Evolutionary conservation across 192 early-diverging fungal genomes (phyloP).

Genomic region (Podila epicladia): DNA sequence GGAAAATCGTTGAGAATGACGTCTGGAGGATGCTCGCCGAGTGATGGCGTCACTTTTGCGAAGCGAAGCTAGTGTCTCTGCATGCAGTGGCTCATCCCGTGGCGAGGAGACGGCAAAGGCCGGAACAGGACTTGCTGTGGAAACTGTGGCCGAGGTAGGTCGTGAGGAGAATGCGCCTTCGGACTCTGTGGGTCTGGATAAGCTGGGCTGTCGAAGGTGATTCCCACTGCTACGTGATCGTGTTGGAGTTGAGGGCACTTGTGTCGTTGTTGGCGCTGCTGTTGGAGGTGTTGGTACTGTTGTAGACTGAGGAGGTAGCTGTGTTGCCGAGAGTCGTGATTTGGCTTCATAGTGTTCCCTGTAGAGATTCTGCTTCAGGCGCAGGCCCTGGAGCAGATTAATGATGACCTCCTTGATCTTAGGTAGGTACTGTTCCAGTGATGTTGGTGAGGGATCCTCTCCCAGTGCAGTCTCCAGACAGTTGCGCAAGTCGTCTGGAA

Average conservation of each 20-base stretch:
- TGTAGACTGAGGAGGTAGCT: background rate
- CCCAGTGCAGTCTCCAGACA: slow-evolving; percentile 58
- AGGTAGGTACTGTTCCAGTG: slow-evolving; percentile 61
- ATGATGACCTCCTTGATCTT: slow-evolving; percentile 63
- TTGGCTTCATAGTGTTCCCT: slow-evolving; percentile 42
- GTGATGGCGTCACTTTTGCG: slow-evolving; percentile 46
- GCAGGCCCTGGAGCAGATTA: slow-evolving; percentile 59
- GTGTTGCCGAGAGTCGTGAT: slow-evolving; percentile 6
- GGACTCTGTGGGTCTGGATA: background rate
- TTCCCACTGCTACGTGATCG: background rate
- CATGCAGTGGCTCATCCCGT: slow-evolving; percentile 31
- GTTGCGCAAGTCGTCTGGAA: slow-evolving; percentile 54
- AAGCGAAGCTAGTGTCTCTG: slow-evolving; percentile 45
- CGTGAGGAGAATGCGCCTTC: background rate
- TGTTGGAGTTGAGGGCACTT: background rate
- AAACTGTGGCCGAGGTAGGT: background rate
- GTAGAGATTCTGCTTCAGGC: slow-evolving; percentile 59
- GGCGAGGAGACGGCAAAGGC: slow-evolving; percentile 19
- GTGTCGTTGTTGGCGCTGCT: slow-evolving; percentile 4
- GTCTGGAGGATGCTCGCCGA: slow-evolving; percentile 39
- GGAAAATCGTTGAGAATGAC: slow-evolving; percentile 45
- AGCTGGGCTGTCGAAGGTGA: background rate
- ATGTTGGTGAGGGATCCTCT: slow-evolving; percentile 52
- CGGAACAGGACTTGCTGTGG: slow-evolving; percentile 7
- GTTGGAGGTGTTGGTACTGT: background rate